A percentile compares a stretch with the other conserved stretches of the same genome.
Conservation (phyloP, 345 rosid genomes). For the Lepidium aucheri region DNA sequence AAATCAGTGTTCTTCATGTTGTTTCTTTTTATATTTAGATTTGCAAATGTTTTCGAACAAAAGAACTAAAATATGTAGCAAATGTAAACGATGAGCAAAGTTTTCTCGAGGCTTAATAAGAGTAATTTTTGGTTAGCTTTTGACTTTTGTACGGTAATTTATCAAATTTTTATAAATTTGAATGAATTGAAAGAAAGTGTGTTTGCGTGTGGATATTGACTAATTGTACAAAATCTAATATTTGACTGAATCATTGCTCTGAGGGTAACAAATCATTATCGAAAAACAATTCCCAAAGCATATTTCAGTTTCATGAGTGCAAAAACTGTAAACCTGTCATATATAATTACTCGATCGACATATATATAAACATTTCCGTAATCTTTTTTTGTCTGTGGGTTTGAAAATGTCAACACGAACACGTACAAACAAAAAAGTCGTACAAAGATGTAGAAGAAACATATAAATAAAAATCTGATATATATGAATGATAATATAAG, state of each 20-base stretch:
- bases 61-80: no score
- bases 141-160: background rate
- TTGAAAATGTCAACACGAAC: slow-evolving; percentile 6
- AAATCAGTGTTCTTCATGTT: no score
- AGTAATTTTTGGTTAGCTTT: background rate
- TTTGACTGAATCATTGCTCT: slow-evolving; percentile 36
- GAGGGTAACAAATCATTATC: slow-evolving; percentile 39
- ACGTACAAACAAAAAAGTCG: background rate
- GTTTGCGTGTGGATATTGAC: slow-evolving; percentile 24
- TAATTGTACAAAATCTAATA: slow-evolving; percentile 2
- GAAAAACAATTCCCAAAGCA: slow-evolving; percentile 56
- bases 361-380: background rate
- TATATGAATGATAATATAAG: background rate
- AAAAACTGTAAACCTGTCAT: slow-evolving; percentile 28
- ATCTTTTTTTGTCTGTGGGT: background rate
- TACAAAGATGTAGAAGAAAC: background rate
- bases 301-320: slow-evolving; percentile 31
- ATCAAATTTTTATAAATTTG: background rate
- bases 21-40: no score
- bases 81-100: background rate
- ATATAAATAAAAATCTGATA: background rate
- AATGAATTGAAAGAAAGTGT: background rate
- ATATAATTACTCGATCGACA: slow-evolving; percentile 13
- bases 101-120: no score
- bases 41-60: no score